Conservation (phyloP, 306 rosid genomes). For the Medicago truncatula region DNA sequence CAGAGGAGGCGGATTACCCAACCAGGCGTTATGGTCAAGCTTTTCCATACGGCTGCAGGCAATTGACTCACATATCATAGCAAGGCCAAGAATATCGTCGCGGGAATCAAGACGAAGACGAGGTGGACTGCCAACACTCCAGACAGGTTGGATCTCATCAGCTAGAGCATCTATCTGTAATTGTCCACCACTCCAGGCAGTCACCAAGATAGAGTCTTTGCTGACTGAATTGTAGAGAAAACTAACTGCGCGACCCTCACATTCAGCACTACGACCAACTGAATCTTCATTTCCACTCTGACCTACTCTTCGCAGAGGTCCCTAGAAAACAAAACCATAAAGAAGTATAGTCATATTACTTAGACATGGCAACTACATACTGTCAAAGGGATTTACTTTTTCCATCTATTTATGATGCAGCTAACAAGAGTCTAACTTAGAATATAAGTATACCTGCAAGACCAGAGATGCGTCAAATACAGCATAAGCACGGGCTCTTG, state of each 20-base stretch:
- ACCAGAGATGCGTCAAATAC: slow-evolving; percentile 85
- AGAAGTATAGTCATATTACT: slow-evolving; percentile 17
- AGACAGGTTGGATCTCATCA: slow-evolving; percentile 94
- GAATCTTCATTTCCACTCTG: slow-evolving; percentile 63
- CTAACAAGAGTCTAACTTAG: slow-evolving; percentile 23
- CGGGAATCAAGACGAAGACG: slow-evolving; percentile 76
- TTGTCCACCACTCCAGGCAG: slow-evolving; percentile 98
- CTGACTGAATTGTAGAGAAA: slow-evolving; percentile 77
- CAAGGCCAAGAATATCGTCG: slow-evolving; percentile 79
- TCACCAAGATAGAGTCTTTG: slow-evolving; percentile 84
- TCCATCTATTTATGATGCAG: slow-evolving; percentile 25
- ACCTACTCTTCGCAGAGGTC: slow-evolving; percentile 79
- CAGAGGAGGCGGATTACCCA: slow-evolving; percentile 82
- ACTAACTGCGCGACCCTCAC: slow-evolving; percentile 85
- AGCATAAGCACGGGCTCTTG: slow-evolving; percentile 75
- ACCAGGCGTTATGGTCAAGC: slow-evolving; percentile 79
- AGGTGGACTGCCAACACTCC: slow-evolving; percentile 79
- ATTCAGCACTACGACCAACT: slow-evolving; percentile 69
- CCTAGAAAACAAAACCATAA: slow-evolving; percentile 58
- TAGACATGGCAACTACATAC: slow-evolving; percentile 29
- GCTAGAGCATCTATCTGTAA: slow-evolving; percentile 93
- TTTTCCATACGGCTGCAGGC: slow-evolving; percentile 49
- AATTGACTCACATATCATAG: slow-evolving; percentile 89
- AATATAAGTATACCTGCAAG: slow-evolving; percentile 72
- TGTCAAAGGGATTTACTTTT: slow-evolving; percentile 31